Base-by-base conservation (phyloP, 495 filamentous ascomycete genomes). In the Penicillium samsonianum region DNA sequence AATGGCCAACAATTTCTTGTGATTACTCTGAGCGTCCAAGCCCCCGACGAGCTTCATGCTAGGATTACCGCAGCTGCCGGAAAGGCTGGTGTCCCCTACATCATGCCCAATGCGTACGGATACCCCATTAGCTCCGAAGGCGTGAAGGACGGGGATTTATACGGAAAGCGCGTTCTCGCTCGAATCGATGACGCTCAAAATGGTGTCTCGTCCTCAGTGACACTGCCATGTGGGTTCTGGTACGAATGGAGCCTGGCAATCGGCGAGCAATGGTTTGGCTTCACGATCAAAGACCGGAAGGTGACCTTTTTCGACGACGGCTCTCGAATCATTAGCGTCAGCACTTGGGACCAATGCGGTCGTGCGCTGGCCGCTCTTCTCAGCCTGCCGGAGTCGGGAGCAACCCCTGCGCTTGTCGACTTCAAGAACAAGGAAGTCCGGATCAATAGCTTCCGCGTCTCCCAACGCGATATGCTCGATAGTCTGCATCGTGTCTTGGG, bases 31-130 rank as follows among this genome's bases (percentile, higher is more conserved):
- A 43, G 57, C 9, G 71, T 73, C 12, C 58, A 23, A 3, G 78
- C 79, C 0, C 71, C 79, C 0, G 61, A 52, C 1, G 72, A 79
- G 1, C 71, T 69, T 4, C 79, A 86, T 22, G 52, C 45, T 25
- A 73, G 74, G 41, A 76, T 90, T 57, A 65, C 85, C 52, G 59
- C 75, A 3, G 87, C 87, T 2, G 88, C 88, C 3, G 82, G 78
- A 11, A 76, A 80, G 30, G 87, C 88, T 2, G 80, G 79, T 2
- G 82, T 90, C 0, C 69, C 66, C 0, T 88, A 83, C 70, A 66
- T 90, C 57, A 70, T 89, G 50, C 87, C 88, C 17, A 88, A 87
- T 63, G 74, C 75, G 42, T 89, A 67, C 50, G 80, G 81, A 19
- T 52, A 55, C 33, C 80, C 84, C 49, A 22, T 63, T 8, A 41